Evolutionary conservation across 257 asterid species (phyloP), one percentile per base, ranked within the genome.

Genomic region (Jacaranda copaia): DNA sequence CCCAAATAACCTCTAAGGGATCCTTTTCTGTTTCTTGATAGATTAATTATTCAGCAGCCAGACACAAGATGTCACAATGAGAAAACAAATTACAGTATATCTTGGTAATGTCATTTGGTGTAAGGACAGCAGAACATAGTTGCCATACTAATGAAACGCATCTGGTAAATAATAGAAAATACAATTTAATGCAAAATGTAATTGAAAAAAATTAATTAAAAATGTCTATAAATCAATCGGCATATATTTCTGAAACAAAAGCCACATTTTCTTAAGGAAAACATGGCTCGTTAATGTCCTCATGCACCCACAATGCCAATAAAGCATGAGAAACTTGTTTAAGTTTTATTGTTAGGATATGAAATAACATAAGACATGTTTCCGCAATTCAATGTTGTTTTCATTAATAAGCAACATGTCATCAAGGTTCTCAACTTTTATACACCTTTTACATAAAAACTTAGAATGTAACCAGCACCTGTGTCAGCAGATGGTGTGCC

Each of bases 271-370:
- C 63, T 1, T 39, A 43, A 40, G 39, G 32, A 63, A 63, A 72
- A 71, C 32, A 55, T n/a, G 62, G 6, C 62, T 5, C 55, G 7
- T 48, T 46, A 39, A 36, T 15, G 36, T 39, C 53, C 25, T 19
- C 16, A 63, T 53, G 38, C 32, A 65, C 25, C 71, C 40, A 73
- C 58, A 48, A 55, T 56, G 46, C 64, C 69, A 71, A 68, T 32
- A 56, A 65, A 56, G 48, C 52, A 63, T 15, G 32, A 38, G 51
- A 60, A n/a, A 18, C 35, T 18, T 39, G 46, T 73, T 62, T 43
- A 43, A 46, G 56, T 25, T 18, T 45, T 57, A 62, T 59, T 32
- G 57, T 15, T 16, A 35, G 40, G 20, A 42, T 32, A 59, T 6
- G 63, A 11, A n/a, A 78, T 46, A 53, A 32, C 38, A 20, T 60